Conservation (phyloP, 352 stramenopile genomes). For the Globisporangium nunn region DNA sequence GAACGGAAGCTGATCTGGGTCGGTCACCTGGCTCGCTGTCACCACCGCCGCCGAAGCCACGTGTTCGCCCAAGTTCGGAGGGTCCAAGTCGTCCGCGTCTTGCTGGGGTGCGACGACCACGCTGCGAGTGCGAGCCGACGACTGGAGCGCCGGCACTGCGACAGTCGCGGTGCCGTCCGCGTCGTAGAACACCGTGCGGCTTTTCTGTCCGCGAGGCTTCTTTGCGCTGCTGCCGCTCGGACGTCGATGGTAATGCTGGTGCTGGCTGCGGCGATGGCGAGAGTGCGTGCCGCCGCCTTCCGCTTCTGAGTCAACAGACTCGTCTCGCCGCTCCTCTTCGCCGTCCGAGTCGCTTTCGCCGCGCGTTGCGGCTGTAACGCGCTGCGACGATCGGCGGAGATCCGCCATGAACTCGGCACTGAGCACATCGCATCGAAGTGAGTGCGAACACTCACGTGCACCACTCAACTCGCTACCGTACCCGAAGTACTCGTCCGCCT, state of each 20-base stretch:
- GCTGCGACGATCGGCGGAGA: constrained; percentile 18
- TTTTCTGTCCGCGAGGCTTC: constrained; percentile 10
- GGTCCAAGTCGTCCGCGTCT: too few species aligned
- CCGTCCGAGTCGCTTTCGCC: constrained; percentile 15
- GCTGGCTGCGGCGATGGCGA: not conserved
- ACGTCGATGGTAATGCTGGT: constrained; percentile 5
- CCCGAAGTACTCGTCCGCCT: constrained; percentile 66
- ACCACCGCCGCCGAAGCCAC: constrained; percentile 6
- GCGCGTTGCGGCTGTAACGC: constrained; percentile 7
- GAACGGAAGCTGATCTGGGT: constrained; percentile 38
- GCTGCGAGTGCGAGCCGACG: constrained; percentile 2
- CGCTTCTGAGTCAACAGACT: constrained; percentile 3
- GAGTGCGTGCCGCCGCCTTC: constrained; percentile 11
- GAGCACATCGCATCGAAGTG: not conserved
- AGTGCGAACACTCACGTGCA: not conserved
- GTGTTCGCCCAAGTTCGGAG: not conserved
- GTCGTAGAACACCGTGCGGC: constrained; percentile 31
- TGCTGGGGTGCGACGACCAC: too few species aligned
- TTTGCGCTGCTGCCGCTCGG: not conserved
- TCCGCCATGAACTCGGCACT: constrained; percentile 58
- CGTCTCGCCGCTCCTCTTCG: constrained; percentile 17
- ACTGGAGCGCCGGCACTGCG: not conserved
- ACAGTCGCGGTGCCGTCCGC: constrained; percentile 28
- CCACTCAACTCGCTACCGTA: constrained; percentile 1
- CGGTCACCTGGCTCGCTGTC: constrained; percentile 12